Conservation (phyloP, 177 flowering plant genomes). For the Vitis hybrid region DNA sequence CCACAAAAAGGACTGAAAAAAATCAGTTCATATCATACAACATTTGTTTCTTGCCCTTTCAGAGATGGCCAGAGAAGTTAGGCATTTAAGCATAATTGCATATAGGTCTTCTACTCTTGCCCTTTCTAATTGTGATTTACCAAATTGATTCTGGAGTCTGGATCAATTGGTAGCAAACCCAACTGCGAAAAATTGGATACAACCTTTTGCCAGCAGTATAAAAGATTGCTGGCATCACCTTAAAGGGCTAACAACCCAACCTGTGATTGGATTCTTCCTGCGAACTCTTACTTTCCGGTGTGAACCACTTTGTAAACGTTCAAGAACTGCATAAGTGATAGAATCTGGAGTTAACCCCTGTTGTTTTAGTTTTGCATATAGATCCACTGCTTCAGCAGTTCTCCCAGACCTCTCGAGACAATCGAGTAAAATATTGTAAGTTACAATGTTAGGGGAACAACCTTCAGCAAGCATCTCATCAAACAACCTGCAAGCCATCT, state of each 20-base stretch:
- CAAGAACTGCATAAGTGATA: conserved; percentile 77
- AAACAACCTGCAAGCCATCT: conserved; percentile 81
- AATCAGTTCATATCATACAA: too few species aligned
- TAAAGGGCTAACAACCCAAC: conserved; percentile 89
- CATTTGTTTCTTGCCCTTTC: too few species aligned
- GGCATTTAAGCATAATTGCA: too few species aligned
- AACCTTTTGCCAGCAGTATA: too few species aligned
- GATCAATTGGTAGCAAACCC: too few species aligned
- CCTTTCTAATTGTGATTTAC: too few species aligned
- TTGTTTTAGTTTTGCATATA: conserved; percentile 81
- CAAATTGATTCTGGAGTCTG: too few species aligned
- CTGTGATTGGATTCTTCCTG: conserved; percentile 70
- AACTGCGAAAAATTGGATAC: too few species aligned
- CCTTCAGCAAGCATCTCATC: conserved; percentile 80
- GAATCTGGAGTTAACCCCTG: conserved; percentile 91
- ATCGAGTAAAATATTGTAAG: conserved; percentile 88
- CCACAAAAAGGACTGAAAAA: too few species aligned
- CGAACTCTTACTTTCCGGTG: conserved; percentile 51
- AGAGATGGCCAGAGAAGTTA: too few species aligned
- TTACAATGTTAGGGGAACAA: conserved; percentile 83
- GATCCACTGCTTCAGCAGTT: conserved; percentile 79
- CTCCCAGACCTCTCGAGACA: conserved; percentile 86
- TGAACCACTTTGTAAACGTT: conserved; percentile 78
- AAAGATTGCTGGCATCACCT: conserved; percentile 30
- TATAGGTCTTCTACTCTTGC: too few species aligned